Conservation (phyloP, 2,329 filamentous ascomycete species). For the Elsinoe fawcettii region DNA sequence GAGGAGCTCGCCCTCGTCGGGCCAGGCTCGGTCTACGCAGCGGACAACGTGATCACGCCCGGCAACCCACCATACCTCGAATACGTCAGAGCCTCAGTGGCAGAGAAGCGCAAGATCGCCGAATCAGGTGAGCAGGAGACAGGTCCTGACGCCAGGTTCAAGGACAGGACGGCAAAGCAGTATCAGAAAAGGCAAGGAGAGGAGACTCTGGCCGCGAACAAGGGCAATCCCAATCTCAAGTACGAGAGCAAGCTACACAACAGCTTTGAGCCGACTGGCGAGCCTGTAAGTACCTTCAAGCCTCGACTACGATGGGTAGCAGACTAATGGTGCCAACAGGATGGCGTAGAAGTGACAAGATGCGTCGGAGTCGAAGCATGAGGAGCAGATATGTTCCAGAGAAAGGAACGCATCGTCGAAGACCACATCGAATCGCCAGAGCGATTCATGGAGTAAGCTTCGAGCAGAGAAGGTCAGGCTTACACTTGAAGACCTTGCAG, state of each 20-base stretch:
- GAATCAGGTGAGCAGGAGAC: constrained; percentile 25
- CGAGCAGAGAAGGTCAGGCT: too few relatives aligned
- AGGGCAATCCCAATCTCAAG: constrained; percentile 56
- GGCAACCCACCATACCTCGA: constrained; percentile 63
- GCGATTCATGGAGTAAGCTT: too few relatives aligned
- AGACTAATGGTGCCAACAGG: constrained; percentile 36
- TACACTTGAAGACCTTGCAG: neutral
- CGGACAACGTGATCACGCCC: constrained; percentile 64
- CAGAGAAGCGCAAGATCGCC: constrained; percentile 49
- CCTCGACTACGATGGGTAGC: neutral
- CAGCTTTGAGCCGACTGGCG: constrained; percentile 61
- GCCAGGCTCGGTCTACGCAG: constrained; percentile 55
- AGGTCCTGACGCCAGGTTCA: constrained; percentile 34
- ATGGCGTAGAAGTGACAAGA: constrained; percentile 58
- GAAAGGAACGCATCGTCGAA: neutral
- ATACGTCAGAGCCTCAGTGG: constrained; percentile 59
- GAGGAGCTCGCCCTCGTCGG: constrained; percentile 61
- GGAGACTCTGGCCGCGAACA: constrained; percentile 35
- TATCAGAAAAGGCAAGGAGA: constrained; percentile 41
- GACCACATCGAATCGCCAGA: too few relatives aligned
- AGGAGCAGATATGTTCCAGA: neutral
- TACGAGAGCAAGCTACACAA: constrained; percentile 58
- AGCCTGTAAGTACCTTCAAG: constrained; percentile 46
- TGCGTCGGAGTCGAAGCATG: constrained; percentile 40
- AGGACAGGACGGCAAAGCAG: constrained; percentile 41